Conservation (phyloP, 2,329 filamentous ascomycete species). For the Talaromyces sp. region DNA sequence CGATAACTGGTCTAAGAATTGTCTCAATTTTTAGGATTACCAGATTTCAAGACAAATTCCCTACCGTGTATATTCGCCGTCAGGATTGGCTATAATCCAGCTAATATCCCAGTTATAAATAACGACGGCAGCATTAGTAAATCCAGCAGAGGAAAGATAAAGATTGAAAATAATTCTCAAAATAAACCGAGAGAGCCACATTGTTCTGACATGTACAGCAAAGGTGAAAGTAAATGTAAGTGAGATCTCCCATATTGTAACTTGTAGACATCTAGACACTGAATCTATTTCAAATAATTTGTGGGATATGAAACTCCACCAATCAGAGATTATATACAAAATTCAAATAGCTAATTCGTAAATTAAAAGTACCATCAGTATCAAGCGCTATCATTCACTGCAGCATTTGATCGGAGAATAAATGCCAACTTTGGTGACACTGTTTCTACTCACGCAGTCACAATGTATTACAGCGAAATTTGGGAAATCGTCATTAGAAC, state of each 20-base stretch:
- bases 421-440: background rate
- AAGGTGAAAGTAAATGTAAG: background rate
- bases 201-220: background rate
- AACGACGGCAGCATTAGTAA: slow-evolving; percentile 15
- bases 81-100: slow-evolving; percentile 51
- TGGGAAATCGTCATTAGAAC: background rate
- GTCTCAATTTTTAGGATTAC: background rate
- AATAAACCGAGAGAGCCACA: background rate
- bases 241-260: background rate
- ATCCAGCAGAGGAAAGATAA: background rate
- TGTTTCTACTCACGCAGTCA: background rate
- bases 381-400: background rate
- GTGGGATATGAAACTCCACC: too few species aligned
- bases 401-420: background rate
- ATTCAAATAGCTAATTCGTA: background rate
- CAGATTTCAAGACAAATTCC: slow-evolving; percentile 26
- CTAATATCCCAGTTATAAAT: slow-evolving; percentile 48
- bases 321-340: too few species aligned
- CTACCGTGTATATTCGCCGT: slow-evolving; percentile 42
- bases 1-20: slow-evolving; percentile 34
- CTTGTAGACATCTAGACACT: too few species aligned
- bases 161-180: background rate
- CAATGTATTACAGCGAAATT: background rate
- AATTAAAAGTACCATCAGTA: background rate
- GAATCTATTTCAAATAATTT: too few species aligned